A percentile compares a stretch with the other conserved stretches of the same genome.
phyloP scores from a whole-genome alignment of 164 flowering plant species.

The Umbilicus rupestris region DNA sequence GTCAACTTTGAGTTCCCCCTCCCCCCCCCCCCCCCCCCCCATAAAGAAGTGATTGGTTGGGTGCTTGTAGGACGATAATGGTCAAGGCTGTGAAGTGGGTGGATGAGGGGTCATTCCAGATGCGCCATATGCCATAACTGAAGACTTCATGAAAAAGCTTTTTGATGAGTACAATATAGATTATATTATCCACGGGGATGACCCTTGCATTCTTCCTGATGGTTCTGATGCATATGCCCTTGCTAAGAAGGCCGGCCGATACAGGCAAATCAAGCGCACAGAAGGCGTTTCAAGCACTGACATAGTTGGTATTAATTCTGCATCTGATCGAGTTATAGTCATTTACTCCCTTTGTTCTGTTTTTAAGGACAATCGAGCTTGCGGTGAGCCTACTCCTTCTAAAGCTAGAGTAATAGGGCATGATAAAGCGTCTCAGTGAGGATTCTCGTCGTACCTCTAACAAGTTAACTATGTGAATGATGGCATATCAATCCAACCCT shows the following conservation, averaged over 20 bases:
- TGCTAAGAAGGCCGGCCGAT: slow-evolving; percentile 95
- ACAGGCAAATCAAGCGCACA: slow-evolving; percentile 96
- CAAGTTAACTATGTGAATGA: not conserved
- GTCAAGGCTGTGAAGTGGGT: slow-evolving; percentile 97
- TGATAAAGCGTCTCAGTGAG: not conserved
- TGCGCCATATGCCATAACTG: slow-evolving; percentile 94
- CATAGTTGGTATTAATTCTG: slow-evolving; percentile 98
- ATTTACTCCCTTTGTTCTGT: not conserved
- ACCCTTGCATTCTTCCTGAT: slow-evolving; percentile 95
- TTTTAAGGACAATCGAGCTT: not conserved
- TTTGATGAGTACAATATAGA: slow-evolving; percentile 82
- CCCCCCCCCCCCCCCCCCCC: too few species aligned
- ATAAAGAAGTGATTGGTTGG: too few species aligned
- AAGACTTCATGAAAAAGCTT: slow-evolving; percentile 80
- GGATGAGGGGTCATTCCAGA: slow-evolving; percentile 90
- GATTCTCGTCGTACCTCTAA: not conserved
- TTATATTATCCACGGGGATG: slow-evolving; percentile 97
- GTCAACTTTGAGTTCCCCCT: too few species aligned
- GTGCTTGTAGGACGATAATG: slow-evolving; percentile 34
- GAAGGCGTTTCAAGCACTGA: too few species aligned
- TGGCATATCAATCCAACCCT: not conserved
- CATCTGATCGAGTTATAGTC: slow-evolving; percentile 83
- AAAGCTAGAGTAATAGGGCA: too few species aligned
- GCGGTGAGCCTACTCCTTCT: too few species aligned
- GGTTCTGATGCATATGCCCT: slow-evolving; percentile 97